Evolutionary conservation across 257 asterid species (phyloP).

Genomic region (Jacaranda mimosifolia): DNA sequence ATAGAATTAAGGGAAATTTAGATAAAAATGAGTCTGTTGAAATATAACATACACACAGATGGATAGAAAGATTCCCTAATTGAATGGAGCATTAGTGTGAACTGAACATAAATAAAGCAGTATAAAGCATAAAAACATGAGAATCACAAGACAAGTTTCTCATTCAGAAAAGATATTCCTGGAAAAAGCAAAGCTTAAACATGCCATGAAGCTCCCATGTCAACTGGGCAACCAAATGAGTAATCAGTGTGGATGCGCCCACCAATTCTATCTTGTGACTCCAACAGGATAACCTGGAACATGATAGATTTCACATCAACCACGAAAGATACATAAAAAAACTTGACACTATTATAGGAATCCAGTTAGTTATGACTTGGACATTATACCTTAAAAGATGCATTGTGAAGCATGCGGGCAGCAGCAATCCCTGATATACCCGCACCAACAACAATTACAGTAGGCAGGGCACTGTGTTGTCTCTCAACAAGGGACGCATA

Average conservation of each 20-base stretch:
- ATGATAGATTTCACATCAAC: conserved; percentile 26
- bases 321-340: conserved; percentile 14
- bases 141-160: conserved; percentile 18
- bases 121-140: conserved; percentile 7
- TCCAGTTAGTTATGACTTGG: background rate
- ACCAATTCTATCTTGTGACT: conserved; percentile 92
- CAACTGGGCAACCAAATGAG: conserved; percentile 96
- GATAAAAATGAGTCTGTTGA: background rate
- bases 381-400: conserved; percentile 75
- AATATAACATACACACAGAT: background rate
- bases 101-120: conserved; percentile 21
- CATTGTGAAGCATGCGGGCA: conserved; percentile 81
- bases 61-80: background rate
- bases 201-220: conserved; percentile 99
- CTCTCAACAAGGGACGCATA: conserved; percentile 60
- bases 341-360: conserved; percentile 1
- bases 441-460: conserved; percentile 92
- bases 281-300: conserved; percentile 83
- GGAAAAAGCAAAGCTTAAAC: conserved; percentile 30
- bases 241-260: conserved; percentile 95
- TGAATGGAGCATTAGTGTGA: background rate
- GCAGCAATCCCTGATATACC: conserved; percentile 99
- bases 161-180: conserved; percentile 4
- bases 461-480: conserved; percentile 62
- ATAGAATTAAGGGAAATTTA: no score